Percentiles rank a stretch among this genome's conserved stretches.
Conservation (phyloP, 148 eudicot species). For the Rhododendron molle region DNA sequence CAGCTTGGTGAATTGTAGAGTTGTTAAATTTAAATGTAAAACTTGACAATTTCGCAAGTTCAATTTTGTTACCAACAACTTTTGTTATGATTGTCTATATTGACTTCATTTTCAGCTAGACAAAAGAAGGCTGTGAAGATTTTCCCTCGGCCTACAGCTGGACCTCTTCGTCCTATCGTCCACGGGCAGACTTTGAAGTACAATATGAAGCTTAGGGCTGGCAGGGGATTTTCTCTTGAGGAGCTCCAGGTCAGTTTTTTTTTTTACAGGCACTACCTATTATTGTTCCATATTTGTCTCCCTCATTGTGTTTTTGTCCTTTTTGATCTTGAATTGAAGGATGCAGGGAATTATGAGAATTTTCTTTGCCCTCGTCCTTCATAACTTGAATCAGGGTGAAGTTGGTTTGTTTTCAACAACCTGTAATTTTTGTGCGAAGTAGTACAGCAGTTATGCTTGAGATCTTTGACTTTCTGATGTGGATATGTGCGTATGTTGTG, state of each 20-base stretch:
- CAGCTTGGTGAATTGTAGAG: neutral
- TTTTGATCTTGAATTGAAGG: neutral
- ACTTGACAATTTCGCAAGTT: neutral
- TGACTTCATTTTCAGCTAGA: constrained; percentile 36
- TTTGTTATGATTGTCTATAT: neutral
- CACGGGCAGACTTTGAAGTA: constrained; percentile 68
- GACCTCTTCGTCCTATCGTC: constrained; percentile 60
- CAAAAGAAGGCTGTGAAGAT: constrained; percentile 74
- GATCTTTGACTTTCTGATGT: neutral
- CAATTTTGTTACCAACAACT: neutral
- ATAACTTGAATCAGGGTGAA: neutral
- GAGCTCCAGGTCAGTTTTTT: constrained; percentile 45
- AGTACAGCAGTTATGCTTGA: neutral
- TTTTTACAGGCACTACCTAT: neutral
- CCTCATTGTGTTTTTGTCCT: neutral
- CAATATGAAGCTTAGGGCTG: constrained; percentile 62
- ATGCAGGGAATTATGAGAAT: neutral
- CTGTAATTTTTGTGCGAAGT: neutral
- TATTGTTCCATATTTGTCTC: neutral
- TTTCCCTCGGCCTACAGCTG: constrained; percentile 46
- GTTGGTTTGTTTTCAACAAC: neutral
- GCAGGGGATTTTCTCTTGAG: constrained; percentile 66
- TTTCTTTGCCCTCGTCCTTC: neutral
- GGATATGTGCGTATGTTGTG: neutral
- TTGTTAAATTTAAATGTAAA: neutral